Base-by-base conservation (phyloP, 2,329 filamentous ascomycete genomes). In the Epichloe sylvatica region DNA sequence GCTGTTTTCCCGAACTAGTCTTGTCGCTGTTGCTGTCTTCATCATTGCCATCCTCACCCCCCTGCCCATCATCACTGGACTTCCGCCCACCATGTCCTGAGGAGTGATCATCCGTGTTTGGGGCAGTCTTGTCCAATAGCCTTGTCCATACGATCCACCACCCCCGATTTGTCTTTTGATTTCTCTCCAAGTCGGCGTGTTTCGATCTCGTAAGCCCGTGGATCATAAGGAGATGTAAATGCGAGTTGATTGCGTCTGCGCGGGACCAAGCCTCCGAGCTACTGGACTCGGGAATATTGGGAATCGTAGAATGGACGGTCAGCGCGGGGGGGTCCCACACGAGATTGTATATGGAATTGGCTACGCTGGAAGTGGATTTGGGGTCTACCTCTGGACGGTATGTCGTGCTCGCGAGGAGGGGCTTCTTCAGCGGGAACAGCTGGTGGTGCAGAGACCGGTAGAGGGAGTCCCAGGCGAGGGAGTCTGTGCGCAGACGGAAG, bases 141-240 rank as follows among this genome's bases (percentile, higher is more conserved):
- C 78, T 70, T 44, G 73, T 80, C 81, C 81, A 84, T 25, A 83
- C 78, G 33, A 84, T 70, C 81, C 81, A 84, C 78, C 80, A 84
- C 1, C 80, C 81, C 35, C 80, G 74, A 43, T 69, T 78, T 4
- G 81, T 84, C 68, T 84, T 83, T 57, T 75, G 77, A 2, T 79
- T 83, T 17, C 77, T 70, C 60, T 84, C 81, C 3, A 77, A 60
- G 52, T 78, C 75, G 4, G 64, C 63, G 37, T 69, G 62, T 2
- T 60, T 62, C 12, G 57, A 53, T 5, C 71, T 67, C 2, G 75
- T 76, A n/a, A 58, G 53, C 35, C 54, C 55, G 55, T 77, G 75
- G 8, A 78, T 72, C 56, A 75, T 76, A 30, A 85, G 69, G 11
- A 84, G 71, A 56, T 84, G 78, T 50, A 75, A 73, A 56, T 84